phyloP scores from a whole-genome alignment of 2,329 filamentous ascomycete species.

The Volutella citrinella region DNA sequence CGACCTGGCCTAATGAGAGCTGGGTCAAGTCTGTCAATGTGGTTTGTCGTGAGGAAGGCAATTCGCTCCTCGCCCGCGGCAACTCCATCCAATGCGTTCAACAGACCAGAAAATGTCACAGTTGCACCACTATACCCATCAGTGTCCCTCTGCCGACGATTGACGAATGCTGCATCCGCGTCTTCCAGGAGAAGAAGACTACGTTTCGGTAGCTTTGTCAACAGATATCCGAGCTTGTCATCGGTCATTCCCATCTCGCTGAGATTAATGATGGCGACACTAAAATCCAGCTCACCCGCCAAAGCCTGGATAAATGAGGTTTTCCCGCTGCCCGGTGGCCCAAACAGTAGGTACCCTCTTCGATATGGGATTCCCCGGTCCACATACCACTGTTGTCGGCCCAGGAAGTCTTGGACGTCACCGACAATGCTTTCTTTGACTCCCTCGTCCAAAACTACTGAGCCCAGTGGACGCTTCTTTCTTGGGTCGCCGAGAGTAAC shows the following conservation, averaged over 20 bases:
- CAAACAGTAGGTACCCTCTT: constrained; percentile 83
- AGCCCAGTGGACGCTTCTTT: constrained; percentile 81
- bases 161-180: constrained; percentile 85
- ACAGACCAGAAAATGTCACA: constrained; percentile 88
- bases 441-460: constrained; percentile 81
- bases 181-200: constrained; percentile 85
- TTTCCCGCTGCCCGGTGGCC: constrained; percentile 87
- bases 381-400: constrained; percentile 80
- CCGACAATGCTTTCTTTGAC: constrained; percentile 77
- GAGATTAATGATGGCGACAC: constrained; percentile 88
- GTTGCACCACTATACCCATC: constrained; percentile 86
- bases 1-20: constrained; percentile 87
- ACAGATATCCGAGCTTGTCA: constrained; percentile 79
- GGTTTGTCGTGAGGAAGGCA: constrained; percentile 91
- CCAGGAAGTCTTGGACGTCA: constrained; percentile 81
- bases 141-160: constrained; percentile 70
- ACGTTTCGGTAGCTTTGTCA: constrained; percentile 79
- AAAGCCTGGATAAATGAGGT: constrained; percentile 95
- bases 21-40: constrained; percentile 83
- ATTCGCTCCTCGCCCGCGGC: constrained; percentile 92
- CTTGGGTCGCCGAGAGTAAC: constrained; percentile 77
- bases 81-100: constrained; percentile 87
- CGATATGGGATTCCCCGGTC: constrained; percentile 94
- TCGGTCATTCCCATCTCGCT: constrained; percentile 89
- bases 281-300: constrained; percentile 88